These are phyloP conservation scores for Cutaneotrichosporon curvatum DNA, from an alignment of 1,284 basidiomycete genomes.

Conservation along the genomic window DNA sequence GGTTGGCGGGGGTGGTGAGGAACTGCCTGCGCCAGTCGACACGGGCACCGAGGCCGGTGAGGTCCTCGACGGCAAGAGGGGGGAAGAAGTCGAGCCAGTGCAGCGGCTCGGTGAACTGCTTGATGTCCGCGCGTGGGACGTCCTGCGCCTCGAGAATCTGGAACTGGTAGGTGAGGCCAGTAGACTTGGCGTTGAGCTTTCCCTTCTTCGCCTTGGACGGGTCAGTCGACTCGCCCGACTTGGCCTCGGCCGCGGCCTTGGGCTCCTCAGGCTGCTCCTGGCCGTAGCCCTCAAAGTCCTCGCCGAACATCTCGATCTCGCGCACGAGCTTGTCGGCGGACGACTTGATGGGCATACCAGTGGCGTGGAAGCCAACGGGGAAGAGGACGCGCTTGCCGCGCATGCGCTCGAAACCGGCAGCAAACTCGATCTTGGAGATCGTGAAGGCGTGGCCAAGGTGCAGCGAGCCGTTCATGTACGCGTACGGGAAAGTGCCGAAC, in stretches of 20 bases:
- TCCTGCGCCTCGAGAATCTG: slow-evolving; percentile 96
- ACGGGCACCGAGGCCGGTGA: slow-evolving; percentile 79
- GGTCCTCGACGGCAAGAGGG: slow-evolving; percentile 86
- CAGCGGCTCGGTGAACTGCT: slow-evolving; percentile 87
- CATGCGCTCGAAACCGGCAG: slow-evolving; percentile 92
- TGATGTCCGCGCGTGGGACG: slow-evolving; percentile 81
- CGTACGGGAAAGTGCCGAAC: slow-evolving; percentile 92
- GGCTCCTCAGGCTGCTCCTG: slow-evolving; percentile 15
- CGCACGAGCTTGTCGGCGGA: slow-evolving; percentile 95
- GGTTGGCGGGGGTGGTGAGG: slow-evolving; percentile 86
- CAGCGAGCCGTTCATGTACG: slow-evolving; percentile 98
- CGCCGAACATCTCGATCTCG: slow-evolving; percentile 93
- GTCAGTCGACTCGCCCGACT: slow-evolving; percentile 23
- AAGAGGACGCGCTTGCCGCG: slow-evolving; percentile 90
- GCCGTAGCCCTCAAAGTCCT: slow-evolving; percentile 71
- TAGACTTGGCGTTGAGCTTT: slow-evolving; percentile 87
- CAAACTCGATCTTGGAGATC: slow-evolving; percentile 97
- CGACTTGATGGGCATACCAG: slow-evolving; percentile 98
- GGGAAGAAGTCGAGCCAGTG: slow-evolving; percentile 96
- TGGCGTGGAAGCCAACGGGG: slow-evolving; percentile 93
- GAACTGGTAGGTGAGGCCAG: slow-evolving; percentile 94
- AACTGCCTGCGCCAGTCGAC: slow-evolving; percentile 98
- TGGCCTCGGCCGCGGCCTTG: slow-evolving; percentile 33
- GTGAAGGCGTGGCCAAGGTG: slow-evolving; percentile 98
- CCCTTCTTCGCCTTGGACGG: slow-evolving; percentile 85